phyloP scores from a whole-genome alignment of 495 filamentous ascomycete species.

The Penicillium bialowiezense region DNA sequence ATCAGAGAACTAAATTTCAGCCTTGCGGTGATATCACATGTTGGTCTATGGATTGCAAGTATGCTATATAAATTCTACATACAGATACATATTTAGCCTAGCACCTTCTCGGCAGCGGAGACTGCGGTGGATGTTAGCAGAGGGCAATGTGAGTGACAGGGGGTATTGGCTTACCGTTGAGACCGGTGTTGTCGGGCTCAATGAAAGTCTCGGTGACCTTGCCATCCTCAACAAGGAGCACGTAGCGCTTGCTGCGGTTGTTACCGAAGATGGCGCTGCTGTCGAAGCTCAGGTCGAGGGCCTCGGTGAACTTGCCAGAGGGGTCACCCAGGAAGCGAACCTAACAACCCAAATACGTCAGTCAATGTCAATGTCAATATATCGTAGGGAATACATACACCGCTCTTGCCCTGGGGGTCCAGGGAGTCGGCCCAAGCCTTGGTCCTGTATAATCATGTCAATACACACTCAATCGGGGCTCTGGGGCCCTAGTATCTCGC shows the following conservation, averaged over 20 bases:
- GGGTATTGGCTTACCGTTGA: constrained; percentile 58
- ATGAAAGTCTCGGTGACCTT: constrained; percentile 73
- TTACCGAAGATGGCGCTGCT: constrained; percentile 80
- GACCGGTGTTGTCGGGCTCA: constrained; percentile 92
- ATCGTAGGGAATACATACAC: constrained; percentile 55
- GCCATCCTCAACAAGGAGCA: constrained; percentile 72
- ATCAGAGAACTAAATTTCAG: background rate
- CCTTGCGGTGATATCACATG: background rate
- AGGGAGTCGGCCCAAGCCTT: constrained; percentile 79
- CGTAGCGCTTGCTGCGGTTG: constrained; percentile 84
- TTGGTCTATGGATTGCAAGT: constrained; percentile 8
- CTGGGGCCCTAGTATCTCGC: background rate
- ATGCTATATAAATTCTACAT: background rate
- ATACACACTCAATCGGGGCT: background rate
- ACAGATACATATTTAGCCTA: constrained; percentile 44
- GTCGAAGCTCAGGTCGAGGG: constrained; percentile 82
- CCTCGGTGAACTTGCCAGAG: constrained; percentile 75
- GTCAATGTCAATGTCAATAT: background rate
- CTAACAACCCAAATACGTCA: constrained; percentile 28
- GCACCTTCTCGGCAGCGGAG: constrained; percentile 69
- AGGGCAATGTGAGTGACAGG: background rate
- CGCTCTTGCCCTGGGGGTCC: constrained; percentile 66
- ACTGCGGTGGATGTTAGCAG: constrained; percentile 40
- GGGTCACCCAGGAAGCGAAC: constrained; percentile 93
- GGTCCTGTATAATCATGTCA: constrained; percentile 51